phyloP scores from a whole-genome alignment of 208 protist species.

The Balamuthia mandrillaris region DNA sequence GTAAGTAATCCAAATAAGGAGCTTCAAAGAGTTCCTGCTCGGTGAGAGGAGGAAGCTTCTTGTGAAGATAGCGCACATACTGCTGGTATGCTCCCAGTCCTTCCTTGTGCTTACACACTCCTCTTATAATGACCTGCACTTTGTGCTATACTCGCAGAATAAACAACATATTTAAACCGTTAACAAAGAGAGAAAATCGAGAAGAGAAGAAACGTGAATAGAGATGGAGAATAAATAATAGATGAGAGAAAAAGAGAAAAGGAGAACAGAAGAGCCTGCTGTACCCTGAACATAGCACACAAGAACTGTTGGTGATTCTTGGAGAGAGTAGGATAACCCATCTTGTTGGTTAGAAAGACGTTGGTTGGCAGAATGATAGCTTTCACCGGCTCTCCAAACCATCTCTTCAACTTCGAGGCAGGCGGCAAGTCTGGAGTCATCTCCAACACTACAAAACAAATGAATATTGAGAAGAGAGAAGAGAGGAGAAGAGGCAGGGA shows the following conservation, averaged over 20 bases:
- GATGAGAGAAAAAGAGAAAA: no score
- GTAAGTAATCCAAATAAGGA: constrained; percentile 83
- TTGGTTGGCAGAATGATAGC: constrained; percentile 68
- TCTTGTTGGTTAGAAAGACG: constrained; percentile 72
- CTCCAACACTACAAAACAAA: constrained; percentile 58
- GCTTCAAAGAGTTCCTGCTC: constrained; percentile 65
- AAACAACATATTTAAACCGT: no score
- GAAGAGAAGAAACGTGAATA: no score
- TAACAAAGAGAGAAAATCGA: no score
- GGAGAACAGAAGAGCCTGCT: neutral
- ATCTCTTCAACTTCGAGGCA: constrained; percentile 56
- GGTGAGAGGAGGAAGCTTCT: constrained; percentile 4
- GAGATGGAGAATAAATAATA: no score
- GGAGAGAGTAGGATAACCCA: constrained; percentile 71
- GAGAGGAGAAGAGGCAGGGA: neutral
- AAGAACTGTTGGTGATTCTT: constrained; percentile 71
- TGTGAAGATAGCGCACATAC: constrained; percentile 66
- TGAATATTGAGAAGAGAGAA: neutral
- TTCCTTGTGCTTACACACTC: constrained; percentile 37
- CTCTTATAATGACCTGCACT: constrained; percentile 65
- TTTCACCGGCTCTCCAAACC: constrained; percentile 74
- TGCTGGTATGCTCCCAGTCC: constrained; percentile 61
- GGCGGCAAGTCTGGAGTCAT: constrained; percentile 70
- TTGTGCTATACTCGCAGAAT: constrained; percentile 44
- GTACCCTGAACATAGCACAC: constrained; percentile 51